Evolutionary conservation across 352 stramenopile genomes (phyloP).

Genomic region (Phytophthora hibernalis): DNA sequence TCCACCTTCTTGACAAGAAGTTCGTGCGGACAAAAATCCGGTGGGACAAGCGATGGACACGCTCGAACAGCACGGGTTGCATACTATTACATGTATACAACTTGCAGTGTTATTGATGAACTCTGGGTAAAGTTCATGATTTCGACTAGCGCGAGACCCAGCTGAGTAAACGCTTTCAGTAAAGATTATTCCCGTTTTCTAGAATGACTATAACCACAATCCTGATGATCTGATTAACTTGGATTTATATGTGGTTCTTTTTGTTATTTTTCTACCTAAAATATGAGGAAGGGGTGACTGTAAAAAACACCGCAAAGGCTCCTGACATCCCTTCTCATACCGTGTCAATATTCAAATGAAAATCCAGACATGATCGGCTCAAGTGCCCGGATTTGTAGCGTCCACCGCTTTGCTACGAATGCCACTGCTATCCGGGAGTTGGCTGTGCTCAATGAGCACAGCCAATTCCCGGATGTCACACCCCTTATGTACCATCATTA

Average conservation of each 20-base stretch:
- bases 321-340: no score
- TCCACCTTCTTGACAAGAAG: no score
- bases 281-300: no score
- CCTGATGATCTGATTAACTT: no score
- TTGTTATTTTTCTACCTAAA: no score
- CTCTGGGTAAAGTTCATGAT: not conserved
- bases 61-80: not conserved
- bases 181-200: conserved; percentile 13
- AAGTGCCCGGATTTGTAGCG: conserved; percentile 7
- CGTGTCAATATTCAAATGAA: no score
- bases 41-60: conserved; percentile 1
- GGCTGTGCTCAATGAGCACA: conserved; percentile 33
- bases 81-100: no score
- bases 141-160: conserved; percentile 1
- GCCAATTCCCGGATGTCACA: conserved; percentile 33
- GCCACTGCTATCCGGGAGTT: conserved; percentile 29
- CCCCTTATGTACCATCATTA: conserved; percentile 23
- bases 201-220: no score
- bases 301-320: no score
- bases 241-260: no score
- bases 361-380: conserved; percentile 9
- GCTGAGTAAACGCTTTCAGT: conserved; percentile 8
- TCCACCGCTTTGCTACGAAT: conserved; percentile 21
- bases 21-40: conserved; percentile 1
- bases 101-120: not conserved